Evolutionary conservation across 257 asterid species (phyloP).

Genomic region (Lantana camara): DNA sequence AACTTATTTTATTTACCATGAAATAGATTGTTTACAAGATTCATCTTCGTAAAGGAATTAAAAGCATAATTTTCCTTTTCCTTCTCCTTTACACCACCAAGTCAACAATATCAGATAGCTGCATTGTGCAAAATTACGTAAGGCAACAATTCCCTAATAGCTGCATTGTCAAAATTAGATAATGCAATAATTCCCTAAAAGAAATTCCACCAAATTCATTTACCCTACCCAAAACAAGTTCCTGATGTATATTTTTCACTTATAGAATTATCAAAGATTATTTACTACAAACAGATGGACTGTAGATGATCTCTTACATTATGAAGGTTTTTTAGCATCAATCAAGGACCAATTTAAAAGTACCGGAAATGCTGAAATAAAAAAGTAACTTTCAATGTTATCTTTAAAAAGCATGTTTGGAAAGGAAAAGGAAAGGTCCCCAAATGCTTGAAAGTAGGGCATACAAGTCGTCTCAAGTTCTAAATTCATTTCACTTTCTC

Average conservation of each 20-base stretch:
- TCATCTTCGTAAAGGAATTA: constrained; percentile 20
- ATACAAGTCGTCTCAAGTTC: constrained; percentile 5
- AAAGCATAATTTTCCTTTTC: constrained; percentile 25
- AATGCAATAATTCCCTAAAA: too few species aligned
- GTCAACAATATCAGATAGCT: constrained; percentile 26
- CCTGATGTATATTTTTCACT: neutral
- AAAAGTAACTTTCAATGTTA: too few species aligned
- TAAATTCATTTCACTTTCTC: constrained; percentile 18
- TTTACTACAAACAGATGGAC: neutral
- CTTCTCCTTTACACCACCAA: constrained; percentile 11
- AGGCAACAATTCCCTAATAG: too few species aligned
- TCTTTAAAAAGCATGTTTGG: neutral
- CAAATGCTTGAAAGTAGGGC: constrained; percentile 2
- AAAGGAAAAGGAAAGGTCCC: constrained; percentile 4
- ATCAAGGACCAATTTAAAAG: too few species aligned
- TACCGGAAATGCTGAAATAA: too few species aligned
- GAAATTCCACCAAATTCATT: neutral
- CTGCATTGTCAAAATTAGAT: too few species aligned
- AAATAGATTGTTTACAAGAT: constrained; percentile 6
- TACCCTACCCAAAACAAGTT: neutral
- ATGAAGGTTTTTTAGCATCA: too few species aligned
- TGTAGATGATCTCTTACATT: too few species aligned
- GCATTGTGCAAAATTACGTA: constrained; percentile 21
- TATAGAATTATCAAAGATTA: constrained; percentile 1
- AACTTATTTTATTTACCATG: constrained; percentile 9